Evolutionary conservation across 164 flowering plant species (phyloP).

Genomic region (Magnolia kwangsiensis): DNA sequence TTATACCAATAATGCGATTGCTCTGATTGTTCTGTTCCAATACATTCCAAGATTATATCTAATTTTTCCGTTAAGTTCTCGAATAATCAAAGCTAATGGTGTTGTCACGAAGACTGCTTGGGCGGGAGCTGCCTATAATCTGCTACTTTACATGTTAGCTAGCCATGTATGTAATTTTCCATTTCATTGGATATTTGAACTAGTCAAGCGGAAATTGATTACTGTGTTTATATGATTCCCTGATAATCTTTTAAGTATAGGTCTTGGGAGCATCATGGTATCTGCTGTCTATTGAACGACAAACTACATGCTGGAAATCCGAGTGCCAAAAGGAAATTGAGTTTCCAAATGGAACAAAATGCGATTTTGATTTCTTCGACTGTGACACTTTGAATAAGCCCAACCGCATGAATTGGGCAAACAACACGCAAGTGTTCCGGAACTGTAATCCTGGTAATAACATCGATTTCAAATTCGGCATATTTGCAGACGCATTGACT

Average conservation of each 20-base stretch:
- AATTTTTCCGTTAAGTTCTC: constrained; percentile 83
- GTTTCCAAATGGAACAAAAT: constrained; percentile 21
- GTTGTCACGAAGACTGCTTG: constrained; percentile 92
- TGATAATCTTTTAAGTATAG: constrained; percentile 28
- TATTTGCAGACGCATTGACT: constrained; percentile 60
- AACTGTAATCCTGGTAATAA: constrained; percentile 51
- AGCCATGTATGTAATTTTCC: constrained; percentile 72
- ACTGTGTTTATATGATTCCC: neutral
- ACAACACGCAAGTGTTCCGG: constrained; percentile 46
- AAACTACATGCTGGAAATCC: constrained; percentile 74
- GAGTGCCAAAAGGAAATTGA: constrained; percentile 45
- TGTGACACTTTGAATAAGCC: constrained; percentile 34
- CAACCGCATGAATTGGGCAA: constrained; percentile 47
- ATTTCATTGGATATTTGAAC: neutral
- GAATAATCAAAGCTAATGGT: constrained; percentile 88
- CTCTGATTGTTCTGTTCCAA: constrained; percentile 79
- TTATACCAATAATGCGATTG: constrained; percentile 76
- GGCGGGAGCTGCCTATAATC: constrained; percentile 99
- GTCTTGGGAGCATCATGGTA: constrained; percentile 96
- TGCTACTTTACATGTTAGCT: constrained; percentile 85
- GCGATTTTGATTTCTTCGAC: constrained; percentile 45
- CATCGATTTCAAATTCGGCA: constrained; percentile 56
- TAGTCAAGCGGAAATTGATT: neutral
- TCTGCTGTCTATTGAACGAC: constrained; percentile 70
- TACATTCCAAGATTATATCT: constrained; percentile 85